Evolutionary conservation across 371 early-diverging fungal genomes (phyloP).

Genomic region (Mortierella sp.): DNA sequence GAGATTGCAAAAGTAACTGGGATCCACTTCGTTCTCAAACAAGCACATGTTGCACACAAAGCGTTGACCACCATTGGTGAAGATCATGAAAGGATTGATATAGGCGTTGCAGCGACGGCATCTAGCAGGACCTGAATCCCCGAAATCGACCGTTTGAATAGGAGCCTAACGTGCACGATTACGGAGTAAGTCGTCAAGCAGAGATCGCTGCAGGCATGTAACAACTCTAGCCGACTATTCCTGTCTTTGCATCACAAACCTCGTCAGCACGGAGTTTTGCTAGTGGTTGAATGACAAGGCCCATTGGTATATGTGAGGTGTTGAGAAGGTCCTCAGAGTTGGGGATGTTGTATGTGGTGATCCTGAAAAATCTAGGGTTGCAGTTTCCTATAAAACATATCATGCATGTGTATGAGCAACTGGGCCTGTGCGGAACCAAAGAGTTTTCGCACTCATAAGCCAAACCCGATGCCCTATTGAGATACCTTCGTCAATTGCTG

Average conservation of each 20-base stretch:
- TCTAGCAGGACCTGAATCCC: constrained; percentile 89
- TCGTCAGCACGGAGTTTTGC: constrained; percentile 82
- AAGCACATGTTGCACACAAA: constrained; percentile 94
- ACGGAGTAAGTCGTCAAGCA: too few relatives aligned
- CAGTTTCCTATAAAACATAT: constrained; percentile 73
- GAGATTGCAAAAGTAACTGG: constrained; percentile 89
- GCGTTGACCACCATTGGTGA: constrained; percentile 88
- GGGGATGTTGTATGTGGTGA: constrained; percentile 88
- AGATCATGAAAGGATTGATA: constrained; percentile 90
- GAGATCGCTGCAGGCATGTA: too few relatives aligned
- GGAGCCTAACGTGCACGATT: constrained; percentile 60
- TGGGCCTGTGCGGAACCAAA: too few relatives aligned
- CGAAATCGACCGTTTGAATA: constrained; percentile 90
- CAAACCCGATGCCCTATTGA: too few relatives aligned
- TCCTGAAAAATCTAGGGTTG: constrained; percentile 92
- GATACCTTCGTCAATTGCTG: constrained; percentile 86
- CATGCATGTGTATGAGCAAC: not conserved
- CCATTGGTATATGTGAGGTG: constrained; percentile 85
- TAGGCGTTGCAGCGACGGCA: constrained; percentile 95
- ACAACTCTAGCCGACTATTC: too few relatives aligned
- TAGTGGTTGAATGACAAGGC: constrained; percentile 91
- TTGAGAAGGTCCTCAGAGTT: constrained; percentile 79
- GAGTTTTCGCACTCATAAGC: too few relatives aligned
- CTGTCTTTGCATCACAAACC: constrained; percentile 52
- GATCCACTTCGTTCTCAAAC: constrained; percentile 81